A percentile compares a stretch with the other conserved stretches of the same genome.
Evolutionary conservation across 1,284 basidiomycete species (phyloP).

Genomic region (Anthracocystis panici-leucophaei): DNA sequence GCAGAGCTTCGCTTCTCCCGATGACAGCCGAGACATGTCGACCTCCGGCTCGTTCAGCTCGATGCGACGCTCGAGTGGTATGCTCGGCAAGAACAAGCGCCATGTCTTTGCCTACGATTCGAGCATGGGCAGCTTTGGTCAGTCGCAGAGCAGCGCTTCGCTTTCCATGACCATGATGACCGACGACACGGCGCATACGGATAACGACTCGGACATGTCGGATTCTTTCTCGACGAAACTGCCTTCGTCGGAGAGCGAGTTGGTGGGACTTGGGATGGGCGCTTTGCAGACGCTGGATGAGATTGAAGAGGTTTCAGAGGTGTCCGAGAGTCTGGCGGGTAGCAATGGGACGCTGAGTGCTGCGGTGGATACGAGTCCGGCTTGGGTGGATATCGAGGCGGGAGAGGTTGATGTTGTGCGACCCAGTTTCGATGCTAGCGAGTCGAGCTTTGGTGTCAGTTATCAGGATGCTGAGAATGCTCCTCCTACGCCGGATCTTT

Average conservation of each 20-base stretch:
- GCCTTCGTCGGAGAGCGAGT: constrained; percentile 30
- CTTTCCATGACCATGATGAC: constrained; percentile 43
- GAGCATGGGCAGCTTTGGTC: constrained; percentile 59
- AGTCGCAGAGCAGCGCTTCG: constrained; percentile 53
- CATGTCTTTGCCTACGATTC: constrained; percentile 66
- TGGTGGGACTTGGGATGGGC: constrained; percentile 46
- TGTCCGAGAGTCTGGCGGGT: constrained; percentile 36
- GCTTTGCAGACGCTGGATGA: constrained; percentile 53
- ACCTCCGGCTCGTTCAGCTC: constrained; percentile 22
- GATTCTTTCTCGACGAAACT: constrained; percentile 36
- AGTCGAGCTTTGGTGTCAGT: constrained; percentile 29
- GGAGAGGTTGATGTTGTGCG: constrained; percentile 11
- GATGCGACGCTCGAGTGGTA: constrained; percentile 28
- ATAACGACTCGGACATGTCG: constrained; percentile 42
- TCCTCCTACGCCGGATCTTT: constrained; percentile 44
- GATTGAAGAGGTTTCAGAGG: constrained; percentile 57
- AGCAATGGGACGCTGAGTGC: constrained; percentile 32
- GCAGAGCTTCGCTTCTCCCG: constrained; percentile 24
- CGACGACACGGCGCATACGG: constrained; percentile 44
- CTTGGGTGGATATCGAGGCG: constrained; percentile 45
- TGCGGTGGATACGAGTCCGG: constrained; percentile 10
- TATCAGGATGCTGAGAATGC: constrained; percentile 44
- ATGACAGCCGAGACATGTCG: constrained; percentile 26
- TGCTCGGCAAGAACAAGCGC: constrained; percentile 56
- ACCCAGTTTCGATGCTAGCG: constrained; percentile 39